Percentiles rank a stretch among this genome's conserved stretches.
phyloP scores from a whole-genome alignment of 2,329 filamentous ascomycete genomes.

The Pezicula rhizophila region DNA sequence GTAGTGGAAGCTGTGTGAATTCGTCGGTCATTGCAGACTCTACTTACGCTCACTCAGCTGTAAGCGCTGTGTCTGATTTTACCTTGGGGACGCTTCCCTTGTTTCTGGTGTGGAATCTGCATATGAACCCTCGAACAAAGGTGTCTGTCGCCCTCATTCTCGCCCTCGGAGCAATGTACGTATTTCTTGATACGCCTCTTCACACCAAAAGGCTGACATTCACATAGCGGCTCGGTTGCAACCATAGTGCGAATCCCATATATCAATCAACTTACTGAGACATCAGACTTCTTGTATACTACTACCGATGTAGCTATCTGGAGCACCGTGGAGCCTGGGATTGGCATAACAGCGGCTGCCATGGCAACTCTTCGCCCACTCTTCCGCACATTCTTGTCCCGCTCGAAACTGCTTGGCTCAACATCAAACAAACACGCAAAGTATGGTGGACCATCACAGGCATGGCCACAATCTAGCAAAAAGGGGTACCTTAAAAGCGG shows the following conservation, averaged over 20 bases:
- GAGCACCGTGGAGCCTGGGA: slow-evolving; percentile 19
- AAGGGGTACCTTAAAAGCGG: slow-evolving; percentile 7
- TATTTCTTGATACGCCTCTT: neutral
- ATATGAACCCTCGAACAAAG: slow-evolving; percentile 32
- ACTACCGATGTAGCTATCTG: slow-evolving; percentile 19
- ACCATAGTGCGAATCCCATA: slow-evolving; percentile 24
- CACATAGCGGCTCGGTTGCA: slow-evolving; percentile 17
- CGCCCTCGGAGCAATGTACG: slow-evolving; percentile 32
- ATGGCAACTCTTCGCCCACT: slow-evolving; percentile 22
- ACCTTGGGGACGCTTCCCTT: slow-evolving; percentile 33
- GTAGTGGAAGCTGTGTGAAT: slow-evolving; percentile 25
- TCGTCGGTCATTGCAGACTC: slow-evolving; percentile 20
- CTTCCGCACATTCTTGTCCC: slow-evolving; percentile 15
- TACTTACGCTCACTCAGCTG: slow-evolving; percentile 32
- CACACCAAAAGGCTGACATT: neutral
- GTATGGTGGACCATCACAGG: neutral
- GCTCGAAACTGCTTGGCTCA: slow-evolving; percentile 9
- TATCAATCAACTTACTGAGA: slow-evolving; percentile 13
- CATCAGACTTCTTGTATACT: slow-evolving; percentile 20
- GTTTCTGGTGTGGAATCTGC: slow-evolving; percentile 33
- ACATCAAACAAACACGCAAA: neutral
- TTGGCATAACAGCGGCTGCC: slow-evolving; percentile 17
- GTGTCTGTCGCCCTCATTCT: slow-evolving; percentile 27
- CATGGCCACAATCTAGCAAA: neutral
- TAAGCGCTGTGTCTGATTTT: slow-evolving; percentile 33